Conservation (phyloP, 2,329 filamentous ascomycete species). For the Thelonectria discophora region DNA sequence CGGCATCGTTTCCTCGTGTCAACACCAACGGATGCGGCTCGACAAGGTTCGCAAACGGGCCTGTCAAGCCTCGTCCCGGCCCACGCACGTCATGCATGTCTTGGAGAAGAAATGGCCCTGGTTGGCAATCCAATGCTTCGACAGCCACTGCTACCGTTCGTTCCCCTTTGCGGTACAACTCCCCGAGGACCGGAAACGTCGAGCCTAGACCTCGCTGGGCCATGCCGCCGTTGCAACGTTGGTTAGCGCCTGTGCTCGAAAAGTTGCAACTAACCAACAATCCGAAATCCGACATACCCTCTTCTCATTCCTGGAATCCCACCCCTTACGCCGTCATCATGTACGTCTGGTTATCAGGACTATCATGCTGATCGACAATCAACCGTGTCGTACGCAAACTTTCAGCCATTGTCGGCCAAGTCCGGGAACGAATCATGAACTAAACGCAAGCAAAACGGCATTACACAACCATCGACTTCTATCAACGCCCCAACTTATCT, state of each 20-base stretch:
- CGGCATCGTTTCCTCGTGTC: background rate
- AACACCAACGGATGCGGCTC: constrained; percentile 15
- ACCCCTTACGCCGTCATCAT: background rate
- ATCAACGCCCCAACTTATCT: constrained; percentile 30
- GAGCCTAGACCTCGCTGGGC: constrained; percentile 30
- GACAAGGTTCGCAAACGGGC: constrained; percentile 10
- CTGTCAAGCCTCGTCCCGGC: constrained; percentile 3
- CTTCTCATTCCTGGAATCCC: background rate
- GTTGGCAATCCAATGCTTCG: too few relatives aligned
- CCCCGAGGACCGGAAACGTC: constrained; percentile 34
- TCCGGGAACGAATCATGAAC: constrained; percentile 1
- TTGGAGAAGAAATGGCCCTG: too few relatives aligned
- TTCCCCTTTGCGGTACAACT: constrained; percentile 5
- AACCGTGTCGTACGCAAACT: background rate
- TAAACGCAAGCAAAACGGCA: constrained; percentile 8
- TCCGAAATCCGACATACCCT: constrained; percentile 8
- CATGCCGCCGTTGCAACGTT: constrained; percentile 29
- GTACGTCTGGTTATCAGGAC: background rate
- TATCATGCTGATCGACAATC: background rate
- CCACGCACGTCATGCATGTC: constrained; percentile 7
- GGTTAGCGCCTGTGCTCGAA: constrained; percentile 18
- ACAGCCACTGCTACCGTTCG: constrained; percentile 2
- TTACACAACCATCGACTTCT: background rate
- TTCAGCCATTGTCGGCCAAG: background rate
- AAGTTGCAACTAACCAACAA: background rate